These are phyloP conservation scores for Circinella umbellata DNA, from an alignment of 371 early-diverging fungal genomes.

Conservation along the genomic window DNA sequence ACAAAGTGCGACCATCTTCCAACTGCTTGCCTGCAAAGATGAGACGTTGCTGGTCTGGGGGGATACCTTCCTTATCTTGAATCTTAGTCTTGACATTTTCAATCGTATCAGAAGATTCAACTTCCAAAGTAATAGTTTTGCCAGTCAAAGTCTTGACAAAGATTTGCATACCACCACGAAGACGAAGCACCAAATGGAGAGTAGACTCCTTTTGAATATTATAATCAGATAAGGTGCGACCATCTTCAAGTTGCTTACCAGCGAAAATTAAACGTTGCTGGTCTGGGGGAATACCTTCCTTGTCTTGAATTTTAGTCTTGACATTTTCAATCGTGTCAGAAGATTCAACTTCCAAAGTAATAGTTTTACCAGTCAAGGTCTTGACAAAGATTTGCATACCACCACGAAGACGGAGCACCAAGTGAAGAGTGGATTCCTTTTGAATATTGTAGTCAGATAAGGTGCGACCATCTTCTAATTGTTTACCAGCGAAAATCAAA, in stretches of 20 bases:
- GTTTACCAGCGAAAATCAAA: slow-evolving; percentile 95
- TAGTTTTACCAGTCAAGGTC: slow-evolving; percentile 94
- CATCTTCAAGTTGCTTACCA: slow-evolving; percentile 93
- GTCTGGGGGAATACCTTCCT: slow-evolving; percentile 95
- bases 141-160: slow-evolving; percentile 87
- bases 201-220: slow-evolving; percentile 83
- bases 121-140: slow-evolving; percentile 93
- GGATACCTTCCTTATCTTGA: slow-evolving; percentile 96
- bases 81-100: slow-evolving; percentile 93
- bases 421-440: slow-evolving; percentile 88
- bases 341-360: slow-evolving; percentile 92
- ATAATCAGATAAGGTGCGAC: slow-evolving; percentile 65
- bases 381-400: slow-evolving; percentile 61
- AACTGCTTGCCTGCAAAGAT: slow-evolving; percentile 88
- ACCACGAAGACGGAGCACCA: slow-evolving; percentile 91
- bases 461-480: slow-evolving; percentile 85
- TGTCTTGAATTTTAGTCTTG: slow-evolving; percentile 93
- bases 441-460: slow-evolving; percentile 67
- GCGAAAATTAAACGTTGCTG: slow-evolving; percentile 96
- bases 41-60: slow-evolving; percentile 86
- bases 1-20: slow-evolving; percentile 80
- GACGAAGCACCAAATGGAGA: slow-evolving; percentile 89
- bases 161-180: slow-evolving; percentile 75
- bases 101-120: slow-evolving; percentile 87
- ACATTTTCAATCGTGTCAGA: slow-evolving; percentile 90